Conservation (phyloP, 2,329 filamentous ascomycete species). For the Aspergillus ibericus region DNA sequence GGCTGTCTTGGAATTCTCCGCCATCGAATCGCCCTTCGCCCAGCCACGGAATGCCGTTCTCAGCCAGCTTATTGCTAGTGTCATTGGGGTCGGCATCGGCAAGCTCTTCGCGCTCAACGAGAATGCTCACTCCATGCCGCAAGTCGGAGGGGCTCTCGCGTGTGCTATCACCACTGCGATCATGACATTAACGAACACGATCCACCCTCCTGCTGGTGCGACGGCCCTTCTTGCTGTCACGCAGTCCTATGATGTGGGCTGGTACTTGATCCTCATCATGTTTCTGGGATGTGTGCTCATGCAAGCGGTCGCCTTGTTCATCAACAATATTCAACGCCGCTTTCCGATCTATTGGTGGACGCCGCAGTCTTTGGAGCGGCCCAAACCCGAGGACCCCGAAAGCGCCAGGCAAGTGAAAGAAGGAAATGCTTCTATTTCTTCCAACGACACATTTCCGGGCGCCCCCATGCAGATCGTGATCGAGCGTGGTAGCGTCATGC, state of each 20-base stretch:
- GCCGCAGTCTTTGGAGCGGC: constrained; percentile 27
- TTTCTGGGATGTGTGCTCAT: constrained; percentile 62
- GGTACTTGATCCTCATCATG: constrained; percentile 66
- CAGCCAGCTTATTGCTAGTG: constrained; percentile 64
- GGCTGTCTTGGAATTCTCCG: constrained; percentile 72
- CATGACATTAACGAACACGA: constrained; percentile 70
- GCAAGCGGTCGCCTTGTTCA: constrained; percentile 60
- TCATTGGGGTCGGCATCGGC: constrained; percentile 61
- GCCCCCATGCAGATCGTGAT: constrained; percentile 31
- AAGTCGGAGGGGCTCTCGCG: constrained; percentile 64
- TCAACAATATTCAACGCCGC: constrained; percentile 68
- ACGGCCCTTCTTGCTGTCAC: constrained; percentile 69
- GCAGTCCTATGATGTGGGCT: constrained; percentile 59
- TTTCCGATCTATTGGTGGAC: constrained; percentile 71
- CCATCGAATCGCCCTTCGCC: constrained; percentile 69
- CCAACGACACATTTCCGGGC: constrained; percentile 16
- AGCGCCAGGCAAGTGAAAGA: constrained; percentile 17
- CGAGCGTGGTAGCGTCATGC: constrained; percentile 27
- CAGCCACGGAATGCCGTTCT: constrained; percentile 70
- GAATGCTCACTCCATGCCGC: constrained; percentile 55
- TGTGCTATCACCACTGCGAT: constrained; percentile 63
- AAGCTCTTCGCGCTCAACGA: constrained; percentile 63
- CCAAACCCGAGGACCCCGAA: constrained; percentile 20
- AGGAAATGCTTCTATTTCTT: constrained; percentile 4
- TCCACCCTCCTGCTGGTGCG: constrained; percentile 73